Conservation (phyloP, 768 basidiomycete genomes). For the Agaricus subrufescens region DNA sequence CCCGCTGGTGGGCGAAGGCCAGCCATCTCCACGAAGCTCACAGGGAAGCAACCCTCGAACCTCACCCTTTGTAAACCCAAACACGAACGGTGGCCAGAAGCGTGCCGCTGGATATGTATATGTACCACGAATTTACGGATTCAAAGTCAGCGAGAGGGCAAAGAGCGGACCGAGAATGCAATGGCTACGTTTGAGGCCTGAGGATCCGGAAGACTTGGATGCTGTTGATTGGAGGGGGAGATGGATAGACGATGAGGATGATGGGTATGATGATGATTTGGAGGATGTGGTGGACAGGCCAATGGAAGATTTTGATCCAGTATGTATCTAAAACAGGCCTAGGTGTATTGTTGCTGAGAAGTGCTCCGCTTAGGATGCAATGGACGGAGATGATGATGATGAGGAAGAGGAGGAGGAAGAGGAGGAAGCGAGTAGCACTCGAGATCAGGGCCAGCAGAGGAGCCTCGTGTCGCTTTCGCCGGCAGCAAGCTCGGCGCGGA, state of each 20-base stretch:
- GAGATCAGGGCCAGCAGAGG: slow-evolving; percentile 27
- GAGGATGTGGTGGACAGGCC: slow-evolving; percentile 70
- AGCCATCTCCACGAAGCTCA: slow-evolving; percentile 52
- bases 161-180: slow-evolving; percentile 96
- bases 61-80: slow-evolving; percentile 78
- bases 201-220: slow-evolving; percentile 75
- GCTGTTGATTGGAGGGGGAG: slow-evolving; percentile 87
- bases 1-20: slow-evolving; percentile 49
- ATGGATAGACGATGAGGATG: slow-evolving; percentile 70
- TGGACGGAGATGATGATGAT: slow-evolving; percentile 48
- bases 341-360: not conserved
- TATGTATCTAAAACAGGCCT: slow-evolving; percentile 27
- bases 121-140: slow-evolving; percentile 91
- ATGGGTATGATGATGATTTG: slow-evolving; percentile 56
- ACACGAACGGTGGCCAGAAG: slow-evolving; percentile 86
- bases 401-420: slow-evolving; percentile 64
- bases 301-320: slow-evolving; percentile 87
- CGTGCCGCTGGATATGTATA: slow-evolving; percentile 85
- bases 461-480: slow-evolving; percentile 32
- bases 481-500: slow-evolving; percentile 41
- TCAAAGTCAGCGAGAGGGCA: slow-evolving; percentile 93
- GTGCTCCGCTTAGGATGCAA: slow-evolving; percentile 39
- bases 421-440: slow-evolving; percentile 44
- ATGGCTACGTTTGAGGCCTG: slow-evolving; percentile 89
- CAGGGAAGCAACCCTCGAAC: slow-evolving; percentile 44